Evolutionary conservation across 2,329 filamentous ascomycete species (phyloP).

Genomic region (Fusarium papillatum): DNA sequence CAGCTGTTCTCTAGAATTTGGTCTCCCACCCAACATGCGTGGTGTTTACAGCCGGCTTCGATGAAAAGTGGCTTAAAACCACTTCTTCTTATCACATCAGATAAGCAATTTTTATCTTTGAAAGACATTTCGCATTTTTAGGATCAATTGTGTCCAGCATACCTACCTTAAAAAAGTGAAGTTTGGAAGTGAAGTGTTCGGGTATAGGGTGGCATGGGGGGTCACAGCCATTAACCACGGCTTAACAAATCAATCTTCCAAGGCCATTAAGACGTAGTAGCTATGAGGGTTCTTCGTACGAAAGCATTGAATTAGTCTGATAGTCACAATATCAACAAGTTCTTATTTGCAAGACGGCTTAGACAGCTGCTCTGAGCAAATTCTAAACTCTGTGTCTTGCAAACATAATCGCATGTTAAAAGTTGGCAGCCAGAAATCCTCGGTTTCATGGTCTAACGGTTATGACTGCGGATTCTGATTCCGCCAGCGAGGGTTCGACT

Average conservation of each 20-base stretch:
- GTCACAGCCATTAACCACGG: background rate
- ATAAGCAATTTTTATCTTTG: background rate
- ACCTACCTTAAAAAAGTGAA: too few relatives aligned
- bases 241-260: background rate
- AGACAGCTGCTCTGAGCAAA: background rate
- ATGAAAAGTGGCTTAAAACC: background rate
- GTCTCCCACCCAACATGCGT: background rate
- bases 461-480: constrained; percentile 41
- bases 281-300: background rate
- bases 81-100: background rate
- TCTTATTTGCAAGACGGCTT: background rate
- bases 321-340: background rate
- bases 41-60: background rate
- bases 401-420: background rate
- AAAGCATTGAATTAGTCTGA: background rate
- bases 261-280: too few relatives aligned
- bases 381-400: background rate
- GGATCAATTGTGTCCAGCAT: too few relatives aligned
- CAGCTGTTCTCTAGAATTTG: background rate
- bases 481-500: constrained; percentile 39
- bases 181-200: background rate
- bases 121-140: too few relatives aligned
- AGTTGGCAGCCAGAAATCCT: background rate
- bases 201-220: background rate
- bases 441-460: constrained; percentile 39